Percentiles rank a stretch among this genome's conserved stretches.
These are phyloP conservation scores for Phalaenopsis aphrodite DNA, from an alignment of 106 monocot species.

Conservation along the genomic window DNA sequence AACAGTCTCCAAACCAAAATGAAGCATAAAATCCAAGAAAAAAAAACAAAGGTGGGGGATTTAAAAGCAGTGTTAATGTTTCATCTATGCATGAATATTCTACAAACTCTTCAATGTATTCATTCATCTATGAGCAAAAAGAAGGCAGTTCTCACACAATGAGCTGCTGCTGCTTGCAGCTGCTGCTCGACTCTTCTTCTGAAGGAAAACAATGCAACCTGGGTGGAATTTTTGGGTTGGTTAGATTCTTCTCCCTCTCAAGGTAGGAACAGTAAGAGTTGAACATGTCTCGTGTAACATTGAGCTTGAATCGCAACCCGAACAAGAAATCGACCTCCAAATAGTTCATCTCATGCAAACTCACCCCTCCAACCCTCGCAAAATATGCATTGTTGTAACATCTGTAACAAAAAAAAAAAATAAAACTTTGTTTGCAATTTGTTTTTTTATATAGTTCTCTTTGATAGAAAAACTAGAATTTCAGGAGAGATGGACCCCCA, in stretches of 20 bases:
- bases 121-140: not conserved
- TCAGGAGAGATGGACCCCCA: too few relatives aligned
- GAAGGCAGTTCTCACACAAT: not conserved
- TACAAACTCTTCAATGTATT: not conserved
- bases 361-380: constrained; percentile 77
- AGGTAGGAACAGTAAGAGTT: constrained; percentile 57
- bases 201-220: constrained; percentile 15
- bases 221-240: constrained; percentile 3
- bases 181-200: constrained; percentile 15
- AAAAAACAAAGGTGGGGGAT: too few relatives aligned
- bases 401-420: not conserved
- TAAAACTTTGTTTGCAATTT: too few relatives aligned
- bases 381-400: constrained; percentile 52
- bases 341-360: constrained; percentile 75
- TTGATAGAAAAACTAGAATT: too few relatives aligned
- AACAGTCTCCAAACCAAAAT: too few relatives aligned
- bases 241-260: constrained; percentile 31
- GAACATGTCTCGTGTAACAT: constrained; percentile 54
- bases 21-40: too few relatives aligned
- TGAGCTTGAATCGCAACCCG: constrained; percentile 58
- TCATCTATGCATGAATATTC: too few relatives aligned
- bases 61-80: too few relatives aligned
- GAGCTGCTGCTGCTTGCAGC: constrained; percentile 4
- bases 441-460: too few relatives aligned
- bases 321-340: constrained; percentile 83